A percentile compares a stretch with the other conserved stretches of the same genome.
phyloP scores from a whole-genome alignment of 495 filamentous ascomycete species.

The Cudoniella acicularis region DNA sequence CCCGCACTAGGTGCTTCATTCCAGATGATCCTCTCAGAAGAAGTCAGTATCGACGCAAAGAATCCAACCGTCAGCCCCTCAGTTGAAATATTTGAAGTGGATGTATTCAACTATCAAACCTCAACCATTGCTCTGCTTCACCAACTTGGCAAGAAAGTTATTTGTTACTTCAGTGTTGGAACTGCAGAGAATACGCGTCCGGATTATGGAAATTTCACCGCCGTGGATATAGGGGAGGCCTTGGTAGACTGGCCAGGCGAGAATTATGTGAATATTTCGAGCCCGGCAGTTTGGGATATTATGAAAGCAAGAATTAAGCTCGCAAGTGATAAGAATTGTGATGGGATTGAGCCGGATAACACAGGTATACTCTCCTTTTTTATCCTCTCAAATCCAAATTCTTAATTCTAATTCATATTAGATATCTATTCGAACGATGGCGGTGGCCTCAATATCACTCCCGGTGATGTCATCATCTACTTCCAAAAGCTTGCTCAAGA shows the following conservation, averaged over 20 bases:
- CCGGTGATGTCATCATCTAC: too few species aligned
- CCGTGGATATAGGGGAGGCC: constrained; percentile 45
- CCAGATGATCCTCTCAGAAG: constrained; percentile 50
- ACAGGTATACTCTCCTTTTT: too few species aligned
- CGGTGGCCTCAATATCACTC: too few species aligned
- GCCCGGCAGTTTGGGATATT: constrained; percentile 52
- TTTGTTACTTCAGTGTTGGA: constrained; percentile 73
- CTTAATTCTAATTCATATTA: too few species aligned
- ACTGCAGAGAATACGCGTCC: constrained; percentile 48
- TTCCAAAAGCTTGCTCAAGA: too few species aligned
- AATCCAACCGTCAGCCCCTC: constrained; percentile 38
- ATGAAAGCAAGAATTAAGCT: constrained; percentile 55
- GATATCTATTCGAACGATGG: too few species aligned
- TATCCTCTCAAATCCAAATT: too few species aligned
- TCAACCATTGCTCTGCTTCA: constrained; percentile 47
- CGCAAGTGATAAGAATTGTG: constrained; percentile 58
- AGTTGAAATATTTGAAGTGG: constrained; percentile 55
- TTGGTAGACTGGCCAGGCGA: constrained; percentile 64
- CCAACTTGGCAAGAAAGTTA: constrained; percentile 46
- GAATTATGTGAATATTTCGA: constrained; percentile 59
- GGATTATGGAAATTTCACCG: constrained; percentile 51
- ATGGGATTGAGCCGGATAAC: constrained; percentile 71
- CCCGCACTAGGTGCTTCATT: constrained; percentile 47
- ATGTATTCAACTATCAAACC: constrained; percentile 51
- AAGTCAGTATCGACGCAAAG: too few species aligned